Base-by-base conservation (phyloP, 306 rosid genomes). In the Prunus salicina region DNA sequence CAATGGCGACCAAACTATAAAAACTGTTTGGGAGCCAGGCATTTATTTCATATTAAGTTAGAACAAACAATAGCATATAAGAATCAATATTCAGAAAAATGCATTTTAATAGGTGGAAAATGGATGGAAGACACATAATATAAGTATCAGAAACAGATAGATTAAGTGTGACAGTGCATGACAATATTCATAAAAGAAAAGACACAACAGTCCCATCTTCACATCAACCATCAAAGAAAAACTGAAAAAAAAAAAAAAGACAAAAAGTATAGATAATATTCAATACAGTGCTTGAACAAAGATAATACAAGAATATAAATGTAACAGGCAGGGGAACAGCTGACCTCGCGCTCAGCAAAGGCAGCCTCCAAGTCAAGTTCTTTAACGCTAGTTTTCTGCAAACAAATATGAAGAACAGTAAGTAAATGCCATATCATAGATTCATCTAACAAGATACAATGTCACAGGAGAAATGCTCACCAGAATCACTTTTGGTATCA, bases 351-450 rank as follows among this genome's bases (percentile, higher is more conserved):
- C 89, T 95, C 99, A 45, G 92, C 88, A 73, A 88, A 73, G 69
- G 99, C 97, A 47, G 96, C 85, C 87, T 88, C 97, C 77, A 95
- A 85, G 83, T 95, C 91, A 62, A 95, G 99, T 79, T 95, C 99
- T 86, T 89, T 90, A 62, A 92, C 84, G 65, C 97, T 92, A 65
- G 91, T 86, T 89, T 95, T 95, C 99, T 95, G 90, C 76, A 77
- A 66, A 56, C 41, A 69, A 76, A 73, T 43, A 78, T 85, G 74
- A 75, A 61, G 76, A 72, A 78, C 49, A 79, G 65, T 69, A 73
- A 43, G 81, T 79, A 73, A 78, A 80, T 77, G 77, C 62, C 73
- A 53, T 79, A 55, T 58, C 56, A 82, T 60, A 64, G 56, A 78
- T 58, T 58, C 61, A 82, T 64, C 67, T 56, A 78, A 63, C 50